Evolutionary conservation across 2,329 filamentous ascomycete genomes (phyloP).

Genomic region (Hypoxylon sp.): DNA sequence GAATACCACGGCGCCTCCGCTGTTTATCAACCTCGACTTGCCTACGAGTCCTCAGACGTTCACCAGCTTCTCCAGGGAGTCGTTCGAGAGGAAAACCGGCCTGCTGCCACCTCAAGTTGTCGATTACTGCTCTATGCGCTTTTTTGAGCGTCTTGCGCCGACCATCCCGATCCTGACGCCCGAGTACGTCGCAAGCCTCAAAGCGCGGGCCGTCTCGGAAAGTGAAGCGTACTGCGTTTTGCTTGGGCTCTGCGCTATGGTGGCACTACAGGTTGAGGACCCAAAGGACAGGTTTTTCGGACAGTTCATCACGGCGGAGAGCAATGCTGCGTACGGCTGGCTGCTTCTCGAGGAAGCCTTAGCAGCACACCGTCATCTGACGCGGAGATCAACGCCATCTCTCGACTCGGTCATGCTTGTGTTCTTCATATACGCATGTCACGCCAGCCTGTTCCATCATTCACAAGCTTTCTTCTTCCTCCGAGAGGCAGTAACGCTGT

Average conservation of each 20-base stretch:
- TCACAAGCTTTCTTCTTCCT: constrained; percentile 60
- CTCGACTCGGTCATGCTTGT: constrained; percentile 57
- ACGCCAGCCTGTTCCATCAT: constrained; percentile 58
- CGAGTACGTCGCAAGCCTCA: constrained; percentile 54
- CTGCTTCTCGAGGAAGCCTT: constrained; percentile 56
- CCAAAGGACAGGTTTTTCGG: constrained; percentile 51
- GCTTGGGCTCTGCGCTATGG: constrained; percentile 57
- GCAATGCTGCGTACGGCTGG: constrained; percentile 55
- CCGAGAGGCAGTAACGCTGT: constrained; percentile 58
- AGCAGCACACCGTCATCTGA: constrained; percentile 52
- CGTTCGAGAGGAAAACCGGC: constrained; percentile 51
- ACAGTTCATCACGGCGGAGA: constrained; percentile 52
- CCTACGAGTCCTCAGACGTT: constrained; percentile 43
- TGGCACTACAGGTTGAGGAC: constrained; percentile 58
- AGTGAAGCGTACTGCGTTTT: constrained; percentile 55
- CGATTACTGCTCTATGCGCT: constrained; percentile 56
- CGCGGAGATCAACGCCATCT: constrained; percentile 53
- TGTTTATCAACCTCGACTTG: constrained; percentile 36
- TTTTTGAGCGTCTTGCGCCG: constrained; percentile 56
- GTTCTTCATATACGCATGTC: constrained; percentile 61
- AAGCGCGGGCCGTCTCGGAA: constrained; percentile 45
- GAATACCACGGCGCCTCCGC: constrained; percentile 26
- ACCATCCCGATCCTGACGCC: constrained; percentile 59
- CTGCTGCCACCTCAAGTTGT: constrained; percentile 53
- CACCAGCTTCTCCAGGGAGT: constrained; percentile 44